Base-by-base conservation (phyloP, 1,284 basidiomycete genomes). In the Ganoderma lingzhi region DNA sequence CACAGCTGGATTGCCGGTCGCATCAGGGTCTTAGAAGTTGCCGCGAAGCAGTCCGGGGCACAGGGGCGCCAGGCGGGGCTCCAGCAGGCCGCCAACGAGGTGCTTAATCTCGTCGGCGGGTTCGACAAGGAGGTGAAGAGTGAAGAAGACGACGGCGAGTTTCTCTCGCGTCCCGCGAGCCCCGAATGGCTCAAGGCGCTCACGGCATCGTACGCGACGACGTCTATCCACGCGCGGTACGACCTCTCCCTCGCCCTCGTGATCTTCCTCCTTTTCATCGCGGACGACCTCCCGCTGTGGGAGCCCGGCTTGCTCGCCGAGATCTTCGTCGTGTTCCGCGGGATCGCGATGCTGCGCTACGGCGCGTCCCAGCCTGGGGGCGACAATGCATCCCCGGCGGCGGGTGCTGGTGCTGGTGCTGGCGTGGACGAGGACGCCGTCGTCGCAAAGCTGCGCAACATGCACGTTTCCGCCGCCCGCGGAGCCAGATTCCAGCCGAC, bases 311-410 rank as follows among this genome's bases (percentile, higher is more conserved):
- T 93, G 41, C 80, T 94, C 39, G 88, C 88, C 15, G 92, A 94
- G 76, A 85, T 93, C 35, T 91, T 94, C 77, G 90, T 90, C 15
- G 87, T 93, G n/a, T 94, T 92, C 75, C 86, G 93, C 41, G 91
- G 91, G 23, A 80, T 91, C 32, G 87, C 90, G 23, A 91, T 92
- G 82, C 80, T 93, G 35, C 90, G 88, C 39, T 86, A 85, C 69
- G 82, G 89, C 62, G 81, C 85, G 28, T 82, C 84, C 66, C 91
- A 90, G 76, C 87, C 92, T 66, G 85, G 86, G 35, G 87, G 84
- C 14, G 84, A 86, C 72, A 75, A 80, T 35, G 75, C 79, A 42
- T 80, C 82, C 41, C 66, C 77, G 71, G 64, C 74, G 62, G 66
- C 68, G n/a, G 74, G 77, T 51, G 71, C 76, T 23, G 65, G 76